Conservation (phyloP, 1,284 basidiomycete genomes). For the Sanghuangporus baumii region DNA sequence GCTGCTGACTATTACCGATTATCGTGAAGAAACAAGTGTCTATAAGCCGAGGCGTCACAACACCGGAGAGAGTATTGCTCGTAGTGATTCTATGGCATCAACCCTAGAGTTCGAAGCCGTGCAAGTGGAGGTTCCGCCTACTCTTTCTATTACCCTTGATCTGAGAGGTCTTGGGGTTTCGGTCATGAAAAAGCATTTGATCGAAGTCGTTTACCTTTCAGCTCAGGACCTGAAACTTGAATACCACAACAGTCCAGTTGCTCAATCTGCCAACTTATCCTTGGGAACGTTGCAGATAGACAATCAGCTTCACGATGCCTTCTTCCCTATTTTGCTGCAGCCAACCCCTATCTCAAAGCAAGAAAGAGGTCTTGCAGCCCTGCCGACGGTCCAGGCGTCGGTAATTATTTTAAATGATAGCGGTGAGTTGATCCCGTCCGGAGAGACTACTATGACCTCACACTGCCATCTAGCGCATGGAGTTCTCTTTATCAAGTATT, state of each 20-base stretch:
- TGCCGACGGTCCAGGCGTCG: slow-evolving; percentile 89
- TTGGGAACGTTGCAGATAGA: slow-evolving; percentile 93
- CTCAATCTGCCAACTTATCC: slow-evolving; percentile 79
- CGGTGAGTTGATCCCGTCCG: slow-evolving; percentile 41
- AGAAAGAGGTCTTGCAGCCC: slow-evolving; percentile 71
- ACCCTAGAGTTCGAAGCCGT: slow-evolving; percentile 85
- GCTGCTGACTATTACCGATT: slow-evolving; percentile 83
- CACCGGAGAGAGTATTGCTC: slow-evolving; percentile 43
- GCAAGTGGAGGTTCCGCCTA: slow-evolving; percentile 68
- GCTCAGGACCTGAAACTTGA: slow-evolving; percentile 80
- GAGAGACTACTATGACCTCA: background rate
- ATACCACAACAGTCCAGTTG: slow-evolving; percentile 79
- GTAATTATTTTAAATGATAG: slow-evolving; percentile 91
- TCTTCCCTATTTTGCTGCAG: slow-evolving; percentile 95
- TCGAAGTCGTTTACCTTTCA: slow-evolving; percentile 89
- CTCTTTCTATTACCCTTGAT: slow-evolving; percentile 68
- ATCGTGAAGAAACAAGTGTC: slow-evolving; percentile 80
- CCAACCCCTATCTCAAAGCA: slow-evolving; percentile 90
- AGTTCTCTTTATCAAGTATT: slow-evolving; percentile 96
- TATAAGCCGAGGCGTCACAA: slow-evolving; percentile 77
- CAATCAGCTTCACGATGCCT: slow-evolving; percentile 95
- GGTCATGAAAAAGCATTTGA: slow-evolving; percentile 81
- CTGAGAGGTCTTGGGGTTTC: slow-evolving; percentile 93
- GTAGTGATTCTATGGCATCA: slow-evolving; percentile 69
- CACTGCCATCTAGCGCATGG: slow-evolving; percentile 68